These are phyloP conservation scores for Trichoderma hamatum DNA, from an alignment of 2,329 filamentous ascomycete species.

Conservation along the genomic window DNA sequence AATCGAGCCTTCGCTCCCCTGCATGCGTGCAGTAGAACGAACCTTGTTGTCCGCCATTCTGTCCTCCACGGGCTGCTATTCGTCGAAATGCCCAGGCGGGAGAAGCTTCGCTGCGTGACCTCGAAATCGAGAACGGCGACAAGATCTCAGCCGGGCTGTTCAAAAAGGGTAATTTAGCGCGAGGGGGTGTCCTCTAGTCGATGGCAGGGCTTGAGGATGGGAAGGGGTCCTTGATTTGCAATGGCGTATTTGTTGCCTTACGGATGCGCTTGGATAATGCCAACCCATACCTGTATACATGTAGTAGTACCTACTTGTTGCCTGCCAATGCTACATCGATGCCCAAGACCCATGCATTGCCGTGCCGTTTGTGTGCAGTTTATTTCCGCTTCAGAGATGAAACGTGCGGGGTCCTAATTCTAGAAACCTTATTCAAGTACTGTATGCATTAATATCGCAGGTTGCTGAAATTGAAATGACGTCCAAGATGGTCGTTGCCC, in stretches of 20 bases:
- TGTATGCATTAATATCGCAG: not conserved
- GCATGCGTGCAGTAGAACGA: not conserved
- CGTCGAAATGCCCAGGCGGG: not conserved
- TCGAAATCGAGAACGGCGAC: not conserved
- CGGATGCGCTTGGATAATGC: not conserved
- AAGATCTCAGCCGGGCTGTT: not conserved
- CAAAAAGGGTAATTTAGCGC: not conserved
- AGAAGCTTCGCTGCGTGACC: not conserved
- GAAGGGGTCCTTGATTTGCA: not conserved
- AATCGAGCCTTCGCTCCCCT: not conserved
- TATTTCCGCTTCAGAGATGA: conserved; percentile 7
- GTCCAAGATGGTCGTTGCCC: not conserved
- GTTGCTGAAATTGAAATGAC: not conserved
- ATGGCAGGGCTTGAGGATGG: not conserved
- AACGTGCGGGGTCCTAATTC: conserved; percentile 1
- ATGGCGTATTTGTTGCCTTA: conserved; percentile 15
- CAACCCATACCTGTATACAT: not conserved
- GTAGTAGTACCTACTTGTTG: no score
- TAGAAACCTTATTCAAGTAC: not conserved
- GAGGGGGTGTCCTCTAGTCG: not conserved
- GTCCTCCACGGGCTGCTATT: not conserved
- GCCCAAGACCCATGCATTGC: not conserved
- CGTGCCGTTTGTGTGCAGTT: not conserved
- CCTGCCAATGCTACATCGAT: not conserved
- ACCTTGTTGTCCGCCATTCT: not conserved